These are phyloP conservation scores for Heterococcus sp. DNA, from an alignment of 108 stramenopile genomes.

Conservation along the genomic window DNA sequence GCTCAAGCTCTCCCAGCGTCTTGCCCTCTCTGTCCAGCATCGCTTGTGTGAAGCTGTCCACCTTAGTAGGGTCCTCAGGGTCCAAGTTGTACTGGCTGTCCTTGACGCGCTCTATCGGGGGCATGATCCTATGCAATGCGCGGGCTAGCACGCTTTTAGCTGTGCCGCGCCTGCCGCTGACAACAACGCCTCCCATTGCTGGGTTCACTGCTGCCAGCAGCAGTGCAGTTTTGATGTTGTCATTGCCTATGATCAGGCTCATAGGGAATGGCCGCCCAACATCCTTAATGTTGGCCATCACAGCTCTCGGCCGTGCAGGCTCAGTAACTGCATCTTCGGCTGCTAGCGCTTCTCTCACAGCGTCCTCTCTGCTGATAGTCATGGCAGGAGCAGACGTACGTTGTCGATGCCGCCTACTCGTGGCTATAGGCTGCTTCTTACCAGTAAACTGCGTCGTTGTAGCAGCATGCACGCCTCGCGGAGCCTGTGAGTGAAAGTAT, in stretches of 20 bases:
- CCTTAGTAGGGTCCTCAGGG: conserved; percentile 59
- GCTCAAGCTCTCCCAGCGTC: conserved; percentile 76
- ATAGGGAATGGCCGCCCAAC: conserved; percentile 83
- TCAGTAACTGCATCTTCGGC: not conserved
- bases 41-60: conserved; percentile 74
- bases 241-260: conserved; percentile 90
- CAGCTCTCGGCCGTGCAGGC: not conserved
- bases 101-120: conserved; percentile 77
- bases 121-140: conserved; percentile 84
- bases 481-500: no score
- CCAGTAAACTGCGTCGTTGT: no score
- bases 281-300: not conserved
- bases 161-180: conserved; percentile 88
- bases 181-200: conserved; percentile 90
- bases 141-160: conserved; percentile 93
- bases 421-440: no score
- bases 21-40: conserved; percentile 73
- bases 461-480: no score
- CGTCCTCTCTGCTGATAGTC: no score
- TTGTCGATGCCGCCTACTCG: no score
- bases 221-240: conserved; percentile 80
- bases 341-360: not conserved
- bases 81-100: conserved; percentile 87
- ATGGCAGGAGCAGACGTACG: no score
- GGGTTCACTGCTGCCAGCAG: conserved; percentile 80